These are phyloP conservation scores for Juglanconis sp. DNA, from an alignment of 2,329 filamentous ascomycete species.

Conservation along the genomic window DNA sequence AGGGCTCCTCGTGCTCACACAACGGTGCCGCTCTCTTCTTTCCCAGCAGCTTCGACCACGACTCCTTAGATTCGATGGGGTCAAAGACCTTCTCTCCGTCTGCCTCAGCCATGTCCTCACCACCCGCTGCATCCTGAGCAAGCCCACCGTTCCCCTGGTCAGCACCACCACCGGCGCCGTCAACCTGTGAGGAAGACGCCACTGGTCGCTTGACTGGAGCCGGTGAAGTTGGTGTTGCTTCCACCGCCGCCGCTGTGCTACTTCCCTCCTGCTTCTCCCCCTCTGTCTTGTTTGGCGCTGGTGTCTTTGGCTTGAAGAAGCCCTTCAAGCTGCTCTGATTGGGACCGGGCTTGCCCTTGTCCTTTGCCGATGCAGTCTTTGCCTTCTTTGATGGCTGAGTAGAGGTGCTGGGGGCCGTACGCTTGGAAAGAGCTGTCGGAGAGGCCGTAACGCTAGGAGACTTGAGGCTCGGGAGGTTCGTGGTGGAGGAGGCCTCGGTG, in stretches of 20 bases:
- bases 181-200: background rate
- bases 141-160: background rate
- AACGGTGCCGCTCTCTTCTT: conserved; percentile 65
- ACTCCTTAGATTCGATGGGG: conserved; percentile 70
- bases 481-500: background rate
- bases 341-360: conserved; percentile 16
- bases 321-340: conserved; percentile 64
- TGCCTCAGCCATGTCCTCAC: background rate
- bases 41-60: conserved; percentile 81
- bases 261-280: background rate
- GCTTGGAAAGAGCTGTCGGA: background rate
- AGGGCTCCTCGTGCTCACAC: conserved; percentile 88
- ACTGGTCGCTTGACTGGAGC: background rate
- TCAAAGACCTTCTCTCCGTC: conserved; percentile 52
- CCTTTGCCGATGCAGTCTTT: conserved; percentile 32
- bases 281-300: background rate
- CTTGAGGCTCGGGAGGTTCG: background rate
- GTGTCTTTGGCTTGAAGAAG: conserved; percentile 68
- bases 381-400: conserved; percentile 42
- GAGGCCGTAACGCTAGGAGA: background rate
- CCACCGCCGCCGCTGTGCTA: background rate
- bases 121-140: background rate
- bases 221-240: background rate
- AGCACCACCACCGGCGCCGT: background rate
- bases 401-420: background rate